Percentiles rank a stretch among this genome's conserved stretches.
phyloP scores from a whole-genome alignment of 73 alveolate genomes.

The Tetrahymena thermophila region DNA sequence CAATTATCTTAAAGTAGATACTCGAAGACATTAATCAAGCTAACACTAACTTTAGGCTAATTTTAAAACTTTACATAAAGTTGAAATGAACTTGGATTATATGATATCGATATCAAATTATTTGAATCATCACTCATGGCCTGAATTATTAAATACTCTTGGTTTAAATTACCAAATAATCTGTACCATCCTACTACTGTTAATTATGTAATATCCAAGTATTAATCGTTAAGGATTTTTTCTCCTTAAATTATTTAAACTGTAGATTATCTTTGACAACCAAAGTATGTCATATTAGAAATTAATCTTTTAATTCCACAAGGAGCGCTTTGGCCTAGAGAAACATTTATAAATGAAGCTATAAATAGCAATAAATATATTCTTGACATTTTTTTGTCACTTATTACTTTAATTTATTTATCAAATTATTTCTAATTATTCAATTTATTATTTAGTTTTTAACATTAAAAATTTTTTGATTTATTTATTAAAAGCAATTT shows the following conservation, averaged over 20 bases:
- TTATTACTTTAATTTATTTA: no score
- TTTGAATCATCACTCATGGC: neutral
- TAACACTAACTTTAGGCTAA: neutral
- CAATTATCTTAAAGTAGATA: neutral
- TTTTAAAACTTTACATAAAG: neutral
- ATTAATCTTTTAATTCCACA: neutral
- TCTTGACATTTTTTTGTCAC: no score
- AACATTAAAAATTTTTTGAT: no score
- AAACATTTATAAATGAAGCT: no score
- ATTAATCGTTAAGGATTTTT: neutral
- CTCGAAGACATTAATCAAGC: neutral
- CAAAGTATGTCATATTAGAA: neutral
- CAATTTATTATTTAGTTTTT: no score
- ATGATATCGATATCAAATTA: neutral
- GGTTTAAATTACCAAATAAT: neutral
- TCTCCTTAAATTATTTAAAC: neutral
- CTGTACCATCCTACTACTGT: neutral
- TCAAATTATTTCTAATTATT: no score
- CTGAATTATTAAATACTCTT: neutral
- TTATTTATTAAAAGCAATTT: no score
- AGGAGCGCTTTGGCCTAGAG: neutral
- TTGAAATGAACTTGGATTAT: neutral
- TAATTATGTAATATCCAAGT: neutral
- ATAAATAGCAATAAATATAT: no score
- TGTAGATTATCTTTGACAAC: neutral